A percentile compares a stretch with the other conserved stretches of the same genome.
These are phyloP conservation scores for Desmodesmus armatus DNA, from an alignment of 139 green algal genomes.

Conservation along the genomic window DNA sequence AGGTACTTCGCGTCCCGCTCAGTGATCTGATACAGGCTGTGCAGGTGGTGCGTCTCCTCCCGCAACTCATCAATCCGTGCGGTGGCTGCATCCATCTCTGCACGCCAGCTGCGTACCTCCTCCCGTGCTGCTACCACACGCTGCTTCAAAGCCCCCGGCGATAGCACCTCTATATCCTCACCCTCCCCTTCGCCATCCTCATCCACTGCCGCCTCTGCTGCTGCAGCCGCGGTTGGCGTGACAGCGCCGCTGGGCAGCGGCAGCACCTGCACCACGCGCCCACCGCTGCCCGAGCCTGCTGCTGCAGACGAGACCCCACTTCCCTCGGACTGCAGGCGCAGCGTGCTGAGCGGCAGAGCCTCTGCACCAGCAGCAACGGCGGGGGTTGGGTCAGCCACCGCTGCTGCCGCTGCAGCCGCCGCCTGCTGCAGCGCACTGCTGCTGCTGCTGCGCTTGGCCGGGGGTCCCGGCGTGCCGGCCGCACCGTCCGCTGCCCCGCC, in stretches of 20 bases:
- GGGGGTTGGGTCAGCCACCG: not conserved
- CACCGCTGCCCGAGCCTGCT: not conserved
- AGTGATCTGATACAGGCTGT: slow-evolving; percentile 49
- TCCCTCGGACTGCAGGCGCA: slow-evolving; percentile 24
- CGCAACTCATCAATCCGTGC: not conserved
- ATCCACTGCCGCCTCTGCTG: not conserved
- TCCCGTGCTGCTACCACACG: not conserved
- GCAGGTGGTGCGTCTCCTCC: slow-evolving; percentile 49
- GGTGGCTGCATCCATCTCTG: slow-evolving; percentile 1
- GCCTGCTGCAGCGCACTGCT: not conserved
- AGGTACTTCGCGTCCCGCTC: slow-evolving; percentile 62
- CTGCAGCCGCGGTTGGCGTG: not conserved
- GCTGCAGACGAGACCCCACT: not conserved
- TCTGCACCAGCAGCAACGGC: not conserved
- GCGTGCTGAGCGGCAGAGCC: slow-evolving; percentile 36
- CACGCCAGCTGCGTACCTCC: slow-evolving; percentile 15
- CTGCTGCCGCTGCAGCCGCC: not conserved
- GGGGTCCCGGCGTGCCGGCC: not conserved
- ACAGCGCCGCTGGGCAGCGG: too few relatives aligned
- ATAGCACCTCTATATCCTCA: not conserved
- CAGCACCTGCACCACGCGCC: not conserved
- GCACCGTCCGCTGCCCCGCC: not conserved
- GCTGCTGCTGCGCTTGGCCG: not conserved
- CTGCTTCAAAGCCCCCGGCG: not conserved
- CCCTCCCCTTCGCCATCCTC: not conserved